Percentiles rank a stretch among this genome's conserved stretches.
Conservation (phyloP, 768 basidiomycete genomes). For the Lactifluus piperatus region DNA sequence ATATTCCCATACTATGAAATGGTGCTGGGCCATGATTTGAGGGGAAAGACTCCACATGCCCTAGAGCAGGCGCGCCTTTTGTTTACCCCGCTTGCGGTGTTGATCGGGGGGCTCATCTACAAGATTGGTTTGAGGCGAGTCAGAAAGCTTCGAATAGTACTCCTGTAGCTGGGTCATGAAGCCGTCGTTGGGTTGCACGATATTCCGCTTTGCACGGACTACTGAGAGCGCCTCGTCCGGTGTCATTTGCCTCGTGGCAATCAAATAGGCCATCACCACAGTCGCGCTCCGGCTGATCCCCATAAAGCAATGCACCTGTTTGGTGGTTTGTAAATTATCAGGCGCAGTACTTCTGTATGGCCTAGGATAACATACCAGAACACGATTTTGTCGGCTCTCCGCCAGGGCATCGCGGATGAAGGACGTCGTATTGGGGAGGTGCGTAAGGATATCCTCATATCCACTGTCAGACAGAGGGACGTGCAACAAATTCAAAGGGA, state of each 20-base stretch:
- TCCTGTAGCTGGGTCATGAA: constrained; percentile 27
- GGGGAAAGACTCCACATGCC: background rate
- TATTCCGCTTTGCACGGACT: constrained; percentile 20
- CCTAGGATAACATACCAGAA: constrained; percentile 48
- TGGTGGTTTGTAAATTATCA: background rate
- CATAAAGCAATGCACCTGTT: constrained; percentile 66
- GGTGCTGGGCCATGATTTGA: background rate
- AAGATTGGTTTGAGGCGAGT: background rate
- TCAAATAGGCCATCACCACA: constrained; percentile 60
- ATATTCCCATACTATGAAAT: background rate
- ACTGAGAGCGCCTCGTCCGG: constrained; percentile 22
- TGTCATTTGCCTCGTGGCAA: constrained; percentile 24
- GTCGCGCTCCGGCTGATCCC: constrained; percentile 72
- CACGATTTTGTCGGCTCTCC: constrained; percentile 34
- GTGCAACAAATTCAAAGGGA: constrained; percentile 39
- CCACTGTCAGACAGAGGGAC: constrained; percentile 39
- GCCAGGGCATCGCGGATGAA: constrained; percentile 45
- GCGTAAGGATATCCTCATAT: constrained; percentile 34
- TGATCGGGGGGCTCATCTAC: background rate
- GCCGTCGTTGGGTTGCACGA: constrained; percentile 27
- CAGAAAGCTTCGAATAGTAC: constrained; percentile 10
- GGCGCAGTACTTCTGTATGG: too few species aligned
- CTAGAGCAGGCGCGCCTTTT: background rate
- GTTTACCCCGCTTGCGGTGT: background rate
- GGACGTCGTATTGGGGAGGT: constrained; percentile 41